These are phyloP conservation scores for Saccharum spontaneum DNA, from an alignment of 176 grass and related monocot genomes.

Conservation along the genomic window DNA sequence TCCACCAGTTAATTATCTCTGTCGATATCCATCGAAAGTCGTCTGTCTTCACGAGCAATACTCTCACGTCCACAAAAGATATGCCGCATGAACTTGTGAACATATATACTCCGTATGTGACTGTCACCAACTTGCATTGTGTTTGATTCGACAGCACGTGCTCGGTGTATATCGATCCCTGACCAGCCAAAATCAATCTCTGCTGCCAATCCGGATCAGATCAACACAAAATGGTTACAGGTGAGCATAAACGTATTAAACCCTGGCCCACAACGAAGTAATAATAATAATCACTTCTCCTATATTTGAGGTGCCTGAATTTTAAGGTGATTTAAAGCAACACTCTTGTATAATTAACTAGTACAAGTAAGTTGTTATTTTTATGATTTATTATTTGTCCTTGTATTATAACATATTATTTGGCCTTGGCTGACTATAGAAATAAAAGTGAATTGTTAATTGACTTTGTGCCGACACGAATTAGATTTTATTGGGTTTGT, in stretches of 20 bases:
- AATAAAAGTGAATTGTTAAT: no score
- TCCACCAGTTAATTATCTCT: neutral
- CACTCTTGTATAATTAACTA: no score
- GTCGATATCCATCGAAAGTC: neutral
- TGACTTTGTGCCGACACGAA: no score
- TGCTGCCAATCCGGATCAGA: neutral
- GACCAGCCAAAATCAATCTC: neutral
- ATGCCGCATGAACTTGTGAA: neutral
- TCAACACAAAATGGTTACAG: neutral
- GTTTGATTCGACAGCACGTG: neutral
- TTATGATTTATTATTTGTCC: no score
- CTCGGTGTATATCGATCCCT: neutral
- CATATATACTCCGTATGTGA: neutral
- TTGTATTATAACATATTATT: no score
- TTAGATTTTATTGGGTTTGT: no score
- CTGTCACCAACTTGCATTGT: neutral
- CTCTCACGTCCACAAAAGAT: neutral
- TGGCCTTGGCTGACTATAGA: no score
- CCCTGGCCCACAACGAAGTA: neutral
- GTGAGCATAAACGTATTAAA: neutral
- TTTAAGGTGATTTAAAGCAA: no score
- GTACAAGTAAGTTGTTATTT: no score
- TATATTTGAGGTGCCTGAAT: no score
- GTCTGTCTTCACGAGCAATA: neutral
- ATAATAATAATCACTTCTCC: no score